Percentiles rank a stretch among this genome's conserved stretches.
These are phyloP conservation scores for Thamnidium elegans DNA, from an alignment of 192 early-diverging fungal genomes.

Conservation along the genomic window DNA sequence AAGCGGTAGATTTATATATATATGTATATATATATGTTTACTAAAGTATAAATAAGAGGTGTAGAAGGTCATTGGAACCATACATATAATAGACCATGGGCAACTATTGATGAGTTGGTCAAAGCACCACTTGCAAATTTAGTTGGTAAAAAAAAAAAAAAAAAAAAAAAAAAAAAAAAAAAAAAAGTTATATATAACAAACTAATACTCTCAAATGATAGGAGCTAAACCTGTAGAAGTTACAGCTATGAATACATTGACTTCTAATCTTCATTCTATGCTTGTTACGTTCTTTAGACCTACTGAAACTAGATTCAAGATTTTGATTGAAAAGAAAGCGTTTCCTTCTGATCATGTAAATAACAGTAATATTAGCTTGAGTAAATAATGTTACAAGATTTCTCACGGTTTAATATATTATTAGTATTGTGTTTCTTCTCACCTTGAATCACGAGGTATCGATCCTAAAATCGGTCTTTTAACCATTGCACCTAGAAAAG, in stretches of 20 bases:
- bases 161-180: no score
- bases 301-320: conserved; percentile 66
- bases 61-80: conserved; percentile 91
- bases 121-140: conserved; percentile 71
- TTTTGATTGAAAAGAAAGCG: conserved; percentile 88
- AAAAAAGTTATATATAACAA: no score
- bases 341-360: conserved; percentile 96
- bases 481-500: conserved; percentile 66
- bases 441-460: conserved; percentile 79
- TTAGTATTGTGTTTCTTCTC: conserved; percentile 86
- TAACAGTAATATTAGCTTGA: no score
- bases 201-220: no score
- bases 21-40: no score
- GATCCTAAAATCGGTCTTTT: conserved; percentile 72
- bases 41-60: no score
- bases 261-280: conserved; percentile 87
- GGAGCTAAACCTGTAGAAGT: conserved; percentile 77
- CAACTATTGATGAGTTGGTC: conserved; percentile 74
- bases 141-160: conserved; percentile 65
- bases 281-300: conserved; percentile 94
- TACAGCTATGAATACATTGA: conserved; percentile 91
- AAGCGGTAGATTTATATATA: no score
- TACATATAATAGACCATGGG: conserved; percentile 80
- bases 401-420: background rate
- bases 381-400: no score